Evolutionary conservation across 768 basidiomycete genomes (phyloP).

Genomic region (Gloeostereum incarnatum): DNA sequence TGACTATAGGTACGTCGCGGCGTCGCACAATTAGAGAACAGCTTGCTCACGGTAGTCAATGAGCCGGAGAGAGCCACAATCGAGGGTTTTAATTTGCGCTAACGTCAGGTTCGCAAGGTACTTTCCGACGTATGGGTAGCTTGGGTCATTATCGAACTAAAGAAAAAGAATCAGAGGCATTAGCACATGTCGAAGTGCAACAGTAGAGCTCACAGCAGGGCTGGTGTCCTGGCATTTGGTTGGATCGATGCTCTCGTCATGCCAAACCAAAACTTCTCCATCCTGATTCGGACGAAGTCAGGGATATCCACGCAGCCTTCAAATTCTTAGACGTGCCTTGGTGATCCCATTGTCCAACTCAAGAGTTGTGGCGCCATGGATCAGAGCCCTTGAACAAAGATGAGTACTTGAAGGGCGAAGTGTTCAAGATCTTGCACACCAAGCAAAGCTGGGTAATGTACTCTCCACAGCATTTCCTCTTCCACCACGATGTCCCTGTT

Average conservation of each 20-base stretch:
- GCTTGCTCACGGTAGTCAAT: constrained; percentile 41
- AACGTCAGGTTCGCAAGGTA: constrained; percentile 69
- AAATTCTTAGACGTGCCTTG: constrained; percentile 27
- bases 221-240: constrained; percentile 63
- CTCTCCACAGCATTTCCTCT: constrained; percentile 71
- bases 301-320: not conserved
- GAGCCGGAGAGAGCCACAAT: constrained; percentile 67
- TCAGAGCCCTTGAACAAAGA: constrained; percentile 45
- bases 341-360: constrained; percentile 78
- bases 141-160: constrained; percentile 48
- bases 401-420: constrained; percentile 1
- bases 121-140: constrained; percentile 72
- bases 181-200: not conserved
- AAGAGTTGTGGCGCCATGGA: constrained; percentile 68
- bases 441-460: constrained; percentile 67
- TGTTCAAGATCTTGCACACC: constrained; percentile 40
- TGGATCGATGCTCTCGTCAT: constrained; percentile 56
- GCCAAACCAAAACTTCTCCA: constrained; percentile 72
- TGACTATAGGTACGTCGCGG: not conserved
- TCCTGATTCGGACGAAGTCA: constrained; percentile 35
- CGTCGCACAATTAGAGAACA: not conserved
- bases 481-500: constrained; percentile 72
- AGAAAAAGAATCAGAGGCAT: not conserved
- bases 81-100: constrained; percentile 70
- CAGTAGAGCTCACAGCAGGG: constrained; percentile 39